A percentile compares a stretch with the other conserved stretches of the same genome.
Evolutionary conservation across 78 protist species (phyloP).

Genomic region (Tieghemostelium lacteum): DNA sequence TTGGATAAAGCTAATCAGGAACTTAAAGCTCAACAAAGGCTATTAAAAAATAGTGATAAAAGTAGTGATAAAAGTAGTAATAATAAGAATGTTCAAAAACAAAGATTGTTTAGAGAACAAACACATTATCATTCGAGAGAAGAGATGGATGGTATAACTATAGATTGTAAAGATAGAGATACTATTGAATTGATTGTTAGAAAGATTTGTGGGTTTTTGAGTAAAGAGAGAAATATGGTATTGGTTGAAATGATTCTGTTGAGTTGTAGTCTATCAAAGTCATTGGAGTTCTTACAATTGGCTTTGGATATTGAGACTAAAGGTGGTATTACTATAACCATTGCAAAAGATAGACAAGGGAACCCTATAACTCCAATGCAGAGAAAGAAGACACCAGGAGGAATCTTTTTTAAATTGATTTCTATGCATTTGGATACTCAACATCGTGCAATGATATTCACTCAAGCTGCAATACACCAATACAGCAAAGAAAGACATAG

Average conservation of each 20-base stretch:
- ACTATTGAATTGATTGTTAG: constrained; percentile 22
- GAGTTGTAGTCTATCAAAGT: constrained; percentile 28
- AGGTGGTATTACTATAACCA: constrained; percentile 39
- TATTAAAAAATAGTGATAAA: not conserved
- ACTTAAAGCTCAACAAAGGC: not conserved
- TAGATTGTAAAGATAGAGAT: constrained; percentile 2
- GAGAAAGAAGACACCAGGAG: constrained; percentile 49
- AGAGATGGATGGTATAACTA: constrained; percentile 9
- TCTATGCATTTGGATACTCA: constrained; percentile 11
- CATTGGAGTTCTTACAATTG: constrained; percentile 30
- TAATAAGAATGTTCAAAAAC: not conserved
- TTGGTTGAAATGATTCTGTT: constrained; percentile 46
- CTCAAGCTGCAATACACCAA: not conserved
- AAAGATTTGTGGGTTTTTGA: constrained; percentile 60
- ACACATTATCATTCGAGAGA: constrained; percentile 21
- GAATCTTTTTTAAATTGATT: constrained; percentile 50
- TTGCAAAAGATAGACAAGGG: not conserved
- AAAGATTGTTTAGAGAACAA: not conserved
- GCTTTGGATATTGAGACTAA: constrained; percentile 47
- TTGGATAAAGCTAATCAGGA: no score
- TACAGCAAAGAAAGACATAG: constrained; percentile 24
- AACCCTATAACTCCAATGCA: not conserved
- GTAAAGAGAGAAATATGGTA: constrained; percentile 52
- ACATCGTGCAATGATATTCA: constrained; percentile 3
- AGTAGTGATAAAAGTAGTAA: not conserved